Base-by-base conservation (phyloP, 2,329 filamentous ascomycete genomes). In the Colletotrichum spaethianum region DNA sequence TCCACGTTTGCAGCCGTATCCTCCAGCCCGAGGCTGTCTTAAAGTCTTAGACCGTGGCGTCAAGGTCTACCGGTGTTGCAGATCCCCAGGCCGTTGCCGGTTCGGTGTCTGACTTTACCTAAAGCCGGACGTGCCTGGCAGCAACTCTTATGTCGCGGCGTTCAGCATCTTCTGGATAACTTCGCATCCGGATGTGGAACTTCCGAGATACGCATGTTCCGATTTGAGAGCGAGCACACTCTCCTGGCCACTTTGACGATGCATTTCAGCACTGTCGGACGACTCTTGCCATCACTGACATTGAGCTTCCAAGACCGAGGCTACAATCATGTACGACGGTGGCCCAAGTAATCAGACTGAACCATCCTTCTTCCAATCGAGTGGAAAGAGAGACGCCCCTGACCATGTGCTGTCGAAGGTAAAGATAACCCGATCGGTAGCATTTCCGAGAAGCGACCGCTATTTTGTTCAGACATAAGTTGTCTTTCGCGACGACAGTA, bases 41-140 rank as follows among this genome's bases (percentile, higher is more conserved):
- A 55, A 53, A 23, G 46, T 55, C 66, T 59, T 48, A 44, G 38
- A 23, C 38, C 28, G 20, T 53, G 65, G 70, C 70, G 70, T 38
- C 46, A 59, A 33, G 56, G 44, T 56, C 16, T 28, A 38, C 36
- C 66, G 53, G 61, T 67, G 46, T 70, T 53, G 70, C 46, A 70
- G 46, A 72, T 70, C 70, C 26, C 53, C 65, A 23, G 48, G 8
- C 59, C 59, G 65, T 50, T 44, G 52, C 16, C n/a, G n/a, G 31
- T 23, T 63, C 44, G 31, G 33, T 52, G 57, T 46, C 36, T 28
- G 52, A 63, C 50, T 59, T 56, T 63, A n/a, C 36, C 50, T 23
- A 20, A 33, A 56, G 59, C 36, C 60, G 59, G 40, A 46, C 38
- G 20, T 31, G 20, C 9, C 31, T 42, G 18, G 42, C n/a, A 60